A percentile compares a stretch with the other conserved stretches of the same genome.
phyloP scores from a whole-genome alignment of 108 stramenopile species.

The Nitzschia sp. region DNA sequence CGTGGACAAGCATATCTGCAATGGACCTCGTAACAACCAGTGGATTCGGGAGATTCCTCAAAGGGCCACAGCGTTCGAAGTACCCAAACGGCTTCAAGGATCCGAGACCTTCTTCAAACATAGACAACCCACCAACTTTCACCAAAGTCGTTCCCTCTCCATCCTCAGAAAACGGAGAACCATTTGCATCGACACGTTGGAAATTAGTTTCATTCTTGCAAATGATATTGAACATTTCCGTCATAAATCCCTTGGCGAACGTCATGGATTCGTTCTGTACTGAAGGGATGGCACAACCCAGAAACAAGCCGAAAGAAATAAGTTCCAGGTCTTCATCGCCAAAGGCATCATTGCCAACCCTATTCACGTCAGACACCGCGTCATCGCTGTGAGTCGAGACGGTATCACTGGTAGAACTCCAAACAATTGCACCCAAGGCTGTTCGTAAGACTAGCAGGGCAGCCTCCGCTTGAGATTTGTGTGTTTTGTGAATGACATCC shows the following conservation, averaged over 20 bases:
- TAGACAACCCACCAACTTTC: neutral
- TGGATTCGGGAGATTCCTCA: constrained; percentile 40
- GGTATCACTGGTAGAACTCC: neutral
- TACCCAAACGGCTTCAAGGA: constrained; percentile 65
- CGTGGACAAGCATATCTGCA: constrained; percentile 48
- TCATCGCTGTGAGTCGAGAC: neutral
- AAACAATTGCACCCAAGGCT: constrained; percentile 40
- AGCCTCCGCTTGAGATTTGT: constrained; percentile 48
- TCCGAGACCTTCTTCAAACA: constrained; percentile 39
- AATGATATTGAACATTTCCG: constrained; percentile 46
- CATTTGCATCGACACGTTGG: constrained; percentile 64
- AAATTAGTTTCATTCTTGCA: constrained; percentile 41
- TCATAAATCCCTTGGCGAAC: constrained; percentile 54
- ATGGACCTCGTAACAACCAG: constrained; percentile 55
- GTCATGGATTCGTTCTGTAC: constrained; percentile 35
- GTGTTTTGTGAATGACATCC: constrained; percentile 47
- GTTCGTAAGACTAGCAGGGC: constrained; percentile 56
- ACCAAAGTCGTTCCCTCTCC: neutral
- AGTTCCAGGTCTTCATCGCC: constrained; percentile 27
- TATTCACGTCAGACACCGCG: neutral
- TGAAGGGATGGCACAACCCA: constrained; percentile 45
- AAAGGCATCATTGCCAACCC: neutral
- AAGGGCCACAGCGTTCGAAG: constrained; percentile 54
- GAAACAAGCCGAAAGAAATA: constrained; percentile 43
- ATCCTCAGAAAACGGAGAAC: constrained; percentile 28